Percentiles rank a stretch among this genome's conserved stretches.
phyloP scores from a whole-genome alignment of 2,329 filamentous ascomycete species.

The Lachnellula arida region DNA sequence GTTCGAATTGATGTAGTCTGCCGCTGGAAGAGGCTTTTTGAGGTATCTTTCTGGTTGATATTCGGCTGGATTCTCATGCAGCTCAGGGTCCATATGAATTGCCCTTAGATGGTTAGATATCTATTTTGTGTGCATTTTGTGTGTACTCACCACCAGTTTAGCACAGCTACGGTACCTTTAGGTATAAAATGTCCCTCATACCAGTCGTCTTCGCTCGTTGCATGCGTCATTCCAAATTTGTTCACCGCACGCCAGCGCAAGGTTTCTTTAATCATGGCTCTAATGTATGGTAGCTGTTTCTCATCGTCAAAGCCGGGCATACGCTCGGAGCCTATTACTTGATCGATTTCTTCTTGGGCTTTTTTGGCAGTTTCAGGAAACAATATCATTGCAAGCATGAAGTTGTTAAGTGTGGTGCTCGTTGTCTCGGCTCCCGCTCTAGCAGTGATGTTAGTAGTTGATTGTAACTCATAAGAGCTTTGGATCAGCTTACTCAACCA shows the following conservation, averaged over 20 bases:
- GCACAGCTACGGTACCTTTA: conserved; percentile 35
- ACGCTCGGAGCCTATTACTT: conserved; percentile 34
- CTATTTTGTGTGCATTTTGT: not conserved
- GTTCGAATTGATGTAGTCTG: conserved; percentile 18
- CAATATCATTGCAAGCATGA: conserved; percentile 34
- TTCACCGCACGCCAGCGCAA: conserved; percentile 38
- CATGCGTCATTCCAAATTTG: conserved; percentile 27
- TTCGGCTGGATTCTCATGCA: conserved; percentile 38
- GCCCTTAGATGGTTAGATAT: conserved; percentile 26
- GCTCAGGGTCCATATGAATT: conserved; percentile 32
- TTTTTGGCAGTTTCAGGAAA: conserved; percentile 35
- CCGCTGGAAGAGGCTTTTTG: conserved; percentile 7
- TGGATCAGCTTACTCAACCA: conserved; percentile 33
- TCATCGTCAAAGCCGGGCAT: conserved; percentile 35
- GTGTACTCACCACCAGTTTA: conserved; percentile 33
- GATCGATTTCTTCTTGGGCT: conserved; percentile 38
- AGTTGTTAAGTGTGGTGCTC: conserved; percentile 27
- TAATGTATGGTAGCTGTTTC: conserved; percentile 37
- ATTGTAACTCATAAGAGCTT: no score
- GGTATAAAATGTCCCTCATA: conserved; percentile 37
- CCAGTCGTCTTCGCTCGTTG: conserved; percentile 29
- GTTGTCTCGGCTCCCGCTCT: conserved; percentile 30
- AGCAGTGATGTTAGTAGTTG: no score
- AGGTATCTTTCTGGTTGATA: conserved; percentile 41
- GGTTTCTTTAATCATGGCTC: conserved; percentile 38